Evolutionary conservation across 2,329 filamentous ascomycete species (phyloP), one percentile per base, ranked within the genome.

Genomic region (Claviceps sp.): DNA sequence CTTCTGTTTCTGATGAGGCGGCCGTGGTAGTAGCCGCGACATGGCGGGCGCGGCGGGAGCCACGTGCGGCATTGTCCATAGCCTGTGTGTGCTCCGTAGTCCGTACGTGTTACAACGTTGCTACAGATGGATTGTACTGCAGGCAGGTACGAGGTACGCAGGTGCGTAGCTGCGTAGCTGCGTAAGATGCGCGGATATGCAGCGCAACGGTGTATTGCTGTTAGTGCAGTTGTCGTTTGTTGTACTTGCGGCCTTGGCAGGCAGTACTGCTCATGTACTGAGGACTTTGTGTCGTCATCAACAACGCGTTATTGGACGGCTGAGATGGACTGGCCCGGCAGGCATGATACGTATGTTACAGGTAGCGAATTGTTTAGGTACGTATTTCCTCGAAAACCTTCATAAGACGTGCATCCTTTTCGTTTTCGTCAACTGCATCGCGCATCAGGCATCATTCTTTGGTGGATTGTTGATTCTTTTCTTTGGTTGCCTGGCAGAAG

Each of bases 41-140:
- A 57, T 63, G 58, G 41, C 64, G 64, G 50, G 63, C 60, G 44
- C 63, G 53, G 52, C 64, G 60, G 40, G 63, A 62, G 51, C 63
- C 63, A 50, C 61, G 63, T 49, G 56, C 51, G 53, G 64, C 58
- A 13, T 43, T 40, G 55, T 66, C 62, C 64, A 65, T 64, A 50
- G 19, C 30, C 40, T 16, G 19, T 37, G 19, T 11, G n/a, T 42
- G 14, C 38, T 50, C 30, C 19, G 19, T 19, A 19, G 19, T 43
- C 13, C 13, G 26, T 26, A 38, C 26, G 22, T 40, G 7, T 4
- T 48, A 38, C 24, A 26, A 34, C 30, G 30, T 34, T 11, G 17
- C 2, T n/a, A 16, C 7, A 6, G 5, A 26, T 26, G 14, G 24
- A 17, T 5, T 43, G 17, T 24, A 43, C 30, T 24, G 41, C 22